Base-by-base conservation (phyloP, 331 rosid genomes). In the Acacia pycnantha region DNA sequence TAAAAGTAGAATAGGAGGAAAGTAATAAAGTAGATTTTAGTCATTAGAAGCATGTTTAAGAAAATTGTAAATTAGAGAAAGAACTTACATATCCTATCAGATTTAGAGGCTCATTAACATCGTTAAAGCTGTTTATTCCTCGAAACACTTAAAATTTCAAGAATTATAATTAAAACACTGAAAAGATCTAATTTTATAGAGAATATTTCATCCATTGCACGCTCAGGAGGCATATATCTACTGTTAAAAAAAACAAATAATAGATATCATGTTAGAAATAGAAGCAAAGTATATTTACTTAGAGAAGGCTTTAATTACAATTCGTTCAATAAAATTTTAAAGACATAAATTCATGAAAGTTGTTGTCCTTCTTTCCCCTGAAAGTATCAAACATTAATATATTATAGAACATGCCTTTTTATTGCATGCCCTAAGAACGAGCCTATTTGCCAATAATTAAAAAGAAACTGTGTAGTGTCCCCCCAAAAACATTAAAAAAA, bases 131-230 rank as follows among this genome's bases (percentile, higher is more conserved):
- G 16, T 22, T 80, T 29, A 40, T 76, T 84, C 74, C 69, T 84
- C 74, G 59, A 73, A 19, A 80, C 83, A 51, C 76, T 58, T 11
- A 82, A 10, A 43, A 82, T 77, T 77, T 82, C 85, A 76, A 84
- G 81, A 2, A 79, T 1, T 19, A 83, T 56, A 0, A 84, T 77
- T 11, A 77, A 73, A 33, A 84, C 54, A 19, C 77, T 75, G 5
- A 74, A 84, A 0, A 84, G 59, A 21, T 79, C 64, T 8, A 70
- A 84, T 26, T 75, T 84, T 46, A 41, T 21, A 5, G 84, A 84
- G 27, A 64, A 75, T 69, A 64, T 6, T 18, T 77, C 83, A 19
- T 56, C 78, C 87, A 74, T 79, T 10, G 18, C 81, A 74, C 79
- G 46, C 7, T 76, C 56, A 0, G 41, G 70, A 40, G 70, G 24